A percentile compares a stretch with the other conserved stretches of the same genome.
These are phyloP conservation scores for Didymella segeticola DNA, from an alignment of 2,329 filamentous ascomycete genomes.

Conservation along the genomic window DNA sequence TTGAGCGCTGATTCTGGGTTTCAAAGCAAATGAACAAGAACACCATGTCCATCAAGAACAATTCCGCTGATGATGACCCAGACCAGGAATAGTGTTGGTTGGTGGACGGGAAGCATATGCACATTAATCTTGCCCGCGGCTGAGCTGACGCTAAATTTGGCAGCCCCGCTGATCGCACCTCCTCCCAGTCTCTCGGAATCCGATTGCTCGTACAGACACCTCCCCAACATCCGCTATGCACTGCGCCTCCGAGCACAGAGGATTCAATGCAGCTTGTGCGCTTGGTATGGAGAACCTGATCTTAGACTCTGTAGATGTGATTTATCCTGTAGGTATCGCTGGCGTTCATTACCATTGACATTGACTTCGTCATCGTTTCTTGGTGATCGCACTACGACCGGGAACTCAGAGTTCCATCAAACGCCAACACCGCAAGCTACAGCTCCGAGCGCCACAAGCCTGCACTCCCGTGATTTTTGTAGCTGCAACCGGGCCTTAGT, in stretches of 20 bases:
- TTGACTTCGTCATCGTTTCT: not conserved
- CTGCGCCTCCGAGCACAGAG: slow-evolving; percentile 9
- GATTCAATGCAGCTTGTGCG: slow-evolving; percentile 4
- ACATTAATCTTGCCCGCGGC: slow-evolving; percentile 12
- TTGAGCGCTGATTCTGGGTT: not conserved
- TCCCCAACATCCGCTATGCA: slow-evolving; percentile 7
- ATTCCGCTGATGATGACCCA: not conserved
- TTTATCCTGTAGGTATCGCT: slow-evolving; percentile 3
- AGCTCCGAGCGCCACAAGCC: slow-evolving; percentile 13
- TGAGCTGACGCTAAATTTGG: slow-evolving; percentile 15
- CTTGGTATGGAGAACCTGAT: not conserved
- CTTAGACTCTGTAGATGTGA: not conserved
- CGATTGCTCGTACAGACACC: slow-evolving; percentile 9
- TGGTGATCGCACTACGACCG: not conserved
- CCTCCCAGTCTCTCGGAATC: slow-evolving; percentile 11
- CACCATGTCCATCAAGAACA: not conserved
- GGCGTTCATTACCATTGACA: not conserved
- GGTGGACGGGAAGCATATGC: slow-evolving; percentile 1
- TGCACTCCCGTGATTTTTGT: slow-evolving; percentile 11
- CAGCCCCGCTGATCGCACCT: slow-evolving; percentile 14
- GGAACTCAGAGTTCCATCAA: slow-evolving; percentile 10
- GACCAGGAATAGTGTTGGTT: not conserved
- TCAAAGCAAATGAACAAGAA: not conserved
- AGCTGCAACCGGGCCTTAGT: slow-evolving; percentile 7
- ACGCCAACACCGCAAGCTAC: slow-evolving; percentile 10